Conservation (phyloP, 2,329 filamentous ascomycete genomes). For the Pseudocercospora musae region DNA sequence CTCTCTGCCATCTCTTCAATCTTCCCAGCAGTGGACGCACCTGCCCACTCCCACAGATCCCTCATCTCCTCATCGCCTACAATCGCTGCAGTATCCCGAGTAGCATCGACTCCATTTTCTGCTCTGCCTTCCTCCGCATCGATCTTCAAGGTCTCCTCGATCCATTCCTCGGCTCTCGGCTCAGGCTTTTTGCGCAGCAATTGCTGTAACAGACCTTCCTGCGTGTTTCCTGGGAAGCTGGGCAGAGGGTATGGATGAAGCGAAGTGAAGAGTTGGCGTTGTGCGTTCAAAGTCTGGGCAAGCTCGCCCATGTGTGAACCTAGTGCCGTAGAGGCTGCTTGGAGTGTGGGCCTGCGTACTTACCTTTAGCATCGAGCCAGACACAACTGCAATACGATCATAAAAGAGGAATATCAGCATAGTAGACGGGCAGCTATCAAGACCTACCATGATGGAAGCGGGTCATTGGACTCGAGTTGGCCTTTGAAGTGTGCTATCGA, state of each 20-base stretch:
- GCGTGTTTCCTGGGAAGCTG: conserved; percentile 63
- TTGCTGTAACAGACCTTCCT: conserved; percentile 60
- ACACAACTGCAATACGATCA: neutral
- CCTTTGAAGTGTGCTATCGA: conserved; percentile 26
- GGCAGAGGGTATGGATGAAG: conserved; percentile 74
- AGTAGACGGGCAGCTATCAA: conserved; percentile 3
- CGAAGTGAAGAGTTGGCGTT: conserved; percentile 65
- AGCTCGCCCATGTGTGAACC: conserved; percentile 65
- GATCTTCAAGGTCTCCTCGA: conserved; percentile 48
- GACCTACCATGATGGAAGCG: conserved; percentile 36
- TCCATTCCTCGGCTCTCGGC: conserved; percentile 70
- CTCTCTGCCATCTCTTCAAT: conserved; percentile 29
- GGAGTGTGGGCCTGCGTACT: conserved; percentile 31
- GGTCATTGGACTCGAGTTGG: conserved; percentile 31
- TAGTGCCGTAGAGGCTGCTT: conserved; percentile 28
- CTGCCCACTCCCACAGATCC: conserved; percentile 59
- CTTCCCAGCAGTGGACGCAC: conserved; percentile 47
- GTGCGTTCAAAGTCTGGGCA: conserved; percentile 61
- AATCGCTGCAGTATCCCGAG: conserved; percentile 4
- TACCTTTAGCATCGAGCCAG: conserved; percentile 23
- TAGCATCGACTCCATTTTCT: conserved; percentile 48
- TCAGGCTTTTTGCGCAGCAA: conserved; percentile 82
- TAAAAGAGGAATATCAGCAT: conserved; percentile 3
- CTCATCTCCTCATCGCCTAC: conserved; percentile 51
- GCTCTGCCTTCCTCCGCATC: conserved; percentile 31